Evolutionary conservation across 306 rosid genomes (phyloP), one percentile per base, ranked within the genome.

Genomic region (Rosa chinensis): DNA sequence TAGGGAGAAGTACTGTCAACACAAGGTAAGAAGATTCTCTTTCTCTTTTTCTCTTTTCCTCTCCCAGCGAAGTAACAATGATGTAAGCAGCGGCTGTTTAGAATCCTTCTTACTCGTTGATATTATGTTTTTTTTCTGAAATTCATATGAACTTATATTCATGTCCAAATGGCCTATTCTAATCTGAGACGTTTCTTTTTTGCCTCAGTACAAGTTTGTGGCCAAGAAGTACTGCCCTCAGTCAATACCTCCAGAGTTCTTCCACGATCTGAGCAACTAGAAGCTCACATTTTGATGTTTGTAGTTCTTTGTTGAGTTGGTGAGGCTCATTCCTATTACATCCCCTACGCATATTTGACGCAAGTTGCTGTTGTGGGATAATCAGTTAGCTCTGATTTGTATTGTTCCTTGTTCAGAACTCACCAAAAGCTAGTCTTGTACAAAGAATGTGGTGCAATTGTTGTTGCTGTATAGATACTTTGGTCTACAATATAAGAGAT

Each of bases 1-100:
- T 67, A 79, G 87, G 79, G 89, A 86, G 85, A 92, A 90, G 86
- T 92, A 92, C 82, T 83, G 91, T 84, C 90, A 92, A 35, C 94
- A 92, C 81, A 87, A 85, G 90, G 91, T 90, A 75, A 76, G 79
- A 73, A 68, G 40, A 66, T 35, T 66, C 43, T 32, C 82, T 53
- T 16, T 66, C 66, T 75, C 66, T 13, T 18, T 70, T 25, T 25
- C 28, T 25, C 28, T 75, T 17, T 13, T 11, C 8, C n/a, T 35
- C 35, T 35, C 47, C 50, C 14, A 20, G 45, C 48, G 66, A 49
- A n/a, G 63, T 48, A 14, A 35, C 61, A 43, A 11, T 55, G 7
- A 20, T 62, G 25, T 43, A 55, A 8, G 66, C 8, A 40, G 40
- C 2, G 17, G 42, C 55, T 17, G 42, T 70, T 43, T 32, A 76